phyloP scores from a whole-genome alignment of 2,329 filamentous ascomycete species.

The Fusarium tuaranense region DNA sequence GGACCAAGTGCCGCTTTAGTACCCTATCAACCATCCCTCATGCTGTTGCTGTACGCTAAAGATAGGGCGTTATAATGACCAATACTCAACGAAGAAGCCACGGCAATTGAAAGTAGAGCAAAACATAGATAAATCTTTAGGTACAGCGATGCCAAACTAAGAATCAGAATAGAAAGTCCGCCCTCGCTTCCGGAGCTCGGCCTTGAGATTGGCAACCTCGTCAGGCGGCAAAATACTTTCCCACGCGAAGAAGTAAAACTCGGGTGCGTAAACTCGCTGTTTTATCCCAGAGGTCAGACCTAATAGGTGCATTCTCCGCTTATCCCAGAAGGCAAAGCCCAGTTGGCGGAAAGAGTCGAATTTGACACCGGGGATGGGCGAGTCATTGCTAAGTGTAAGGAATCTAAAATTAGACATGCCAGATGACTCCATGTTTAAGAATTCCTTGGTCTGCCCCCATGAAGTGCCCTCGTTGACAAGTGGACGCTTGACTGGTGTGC shows the following conservation, averaged over 20 bases:
- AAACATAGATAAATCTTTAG: too few relatives aligned
- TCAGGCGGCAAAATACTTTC: slow-evolving; percentile 13
- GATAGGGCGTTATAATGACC: too few relatives aligned
- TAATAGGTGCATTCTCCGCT: slow-evolving; percentile 7
- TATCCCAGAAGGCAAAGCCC: slow-evolving; percentile 36
- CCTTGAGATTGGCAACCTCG: slow-evolving; percentile 2
- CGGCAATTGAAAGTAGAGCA: too few relatives aligned
- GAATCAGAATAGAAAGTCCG: background rate
- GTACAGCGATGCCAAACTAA: too few relatives aligned
- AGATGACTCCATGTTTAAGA: background rate
- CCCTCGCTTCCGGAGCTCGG: slow-evolving; percentile 6
- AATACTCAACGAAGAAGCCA: too few relatives aligned
- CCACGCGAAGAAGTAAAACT: background rate
- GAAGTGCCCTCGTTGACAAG: too few relatives aligned
- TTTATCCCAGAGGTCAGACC: background rate
- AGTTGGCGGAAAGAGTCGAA: slow-evolving; percentile 33
- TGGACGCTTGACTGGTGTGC: background rate
- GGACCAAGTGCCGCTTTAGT: too few relatives aligned
- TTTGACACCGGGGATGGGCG: slow-evolving; percentile 21
- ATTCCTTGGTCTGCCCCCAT: slow-evolving; percentile 5
- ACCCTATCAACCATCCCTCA: too few relatives aligned
- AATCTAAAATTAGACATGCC: background rate
- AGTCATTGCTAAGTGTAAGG: background rate
- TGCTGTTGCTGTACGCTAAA: too few relatives aligned
- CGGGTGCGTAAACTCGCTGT: background rate